These are phyloP conservation scores for Evernia prunastri DNA, from an alignment of 495 filamentous ascomycete genomes.

Conservation along the genomic window DNA sequence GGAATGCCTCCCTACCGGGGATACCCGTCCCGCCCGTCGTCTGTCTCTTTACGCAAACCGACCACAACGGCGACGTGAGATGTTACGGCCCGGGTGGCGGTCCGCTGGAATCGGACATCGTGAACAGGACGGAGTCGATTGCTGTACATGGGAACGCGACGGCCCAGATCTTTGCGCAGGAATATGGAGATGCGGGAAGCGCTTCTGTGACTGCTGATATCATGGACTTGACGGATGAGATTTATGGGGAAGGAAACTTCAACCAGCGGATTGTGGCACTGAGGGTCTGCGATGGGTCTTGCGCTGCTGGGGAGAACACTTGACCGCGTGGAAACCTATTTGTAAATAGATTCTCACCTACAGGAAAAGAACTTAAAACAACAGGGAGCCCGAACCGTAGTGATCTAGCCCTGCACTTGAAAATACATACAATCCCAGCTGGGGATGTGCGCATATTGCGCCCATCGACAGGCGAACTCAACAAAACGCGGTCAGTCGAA, in stretches of 20 bases:
- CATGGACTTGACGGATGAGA: not conserved
- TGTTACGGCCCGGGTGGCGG: not conserved
- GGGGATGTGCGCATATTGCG: too few species aligned
- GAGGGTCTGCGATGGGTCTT: not conserved
- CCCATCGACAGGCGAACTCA: too few species aligned
- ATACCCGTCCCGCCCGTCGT: slow-evolving; percentile 5
- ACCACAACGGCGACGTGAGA: slow-evolving; percentile 7
- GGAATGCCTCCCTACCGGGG: not conserved
- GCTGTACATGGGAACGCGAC: slow-evolving; percentile 9
- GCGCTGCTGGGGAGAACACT: not conserved
- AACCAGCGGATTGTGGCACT: not conserved
- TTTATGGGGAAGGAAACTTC: not conserved
- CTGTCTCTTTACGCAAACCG: slow-evolving; percentile 10
- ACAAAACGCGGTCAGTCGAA: too few species aligned
- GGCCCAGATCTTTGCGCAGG: slow-evolving; percentile 8
- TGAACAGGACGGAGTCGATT: not conserved
- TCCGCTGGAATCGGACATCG: not conserved
- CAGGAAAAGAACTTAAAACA: too few species aligned
- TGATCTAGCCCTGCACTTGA: too few species aligned
- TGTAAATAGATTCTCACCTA: too few species aligned
- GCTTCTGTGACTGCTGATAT: not conserved
- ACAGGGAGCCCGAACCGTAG: too few species aligned
- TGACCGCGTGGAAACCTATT: too few species aligned
- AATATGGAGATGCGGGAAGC: slow-evolving; percentile 9
- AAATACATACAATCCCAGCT: too few species aligned